Evolutionary conservation across 345 rosid genomes (phyloP).

Genomic region (Eucalyptus regnans): DNA sequence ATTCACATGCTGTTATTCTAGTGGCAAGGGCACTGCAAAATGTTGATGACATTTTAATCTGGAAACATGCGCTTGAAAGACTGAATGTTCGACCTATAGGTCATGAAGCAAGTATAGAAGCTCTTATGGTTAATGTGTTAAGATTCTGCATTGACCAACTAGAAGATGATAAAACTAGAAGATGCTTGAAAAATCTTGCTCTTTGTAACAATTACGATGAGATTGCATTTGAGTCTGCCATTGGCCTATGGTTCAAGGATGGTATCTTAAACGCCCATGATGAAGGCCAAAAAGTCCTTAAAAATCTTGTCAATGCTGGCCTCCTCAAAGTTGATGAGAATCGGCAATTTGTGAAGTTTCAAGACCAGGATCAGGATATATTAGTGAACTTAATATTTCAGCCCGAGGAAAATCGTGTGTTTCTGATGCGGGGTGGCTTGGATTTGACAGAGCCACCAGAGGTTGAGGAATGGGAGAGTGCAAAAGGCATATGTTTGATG

Average conservation of each 20-base stretch:
- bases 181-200: background rate
- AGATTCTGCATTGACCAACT: background rate
- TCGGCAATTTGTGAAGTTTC: background rate
- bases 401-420: background rate
- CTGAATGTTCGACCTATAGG: background rate
- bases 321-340: background rate
- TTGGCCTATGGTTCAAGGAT: background rate
- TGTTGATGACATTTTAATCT: background rate
- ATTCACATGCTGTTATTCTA: background rate
- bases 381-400: background rate
- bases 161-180: background rate
- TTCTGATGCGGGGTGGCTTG: background rate
- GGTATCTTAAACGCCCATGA: background rate
- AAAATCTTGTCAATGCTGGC: background rate
- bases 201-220: background rate
- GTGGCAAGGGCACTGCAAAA: background rate
- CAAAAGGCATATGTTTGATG: conserved; percentile 2
- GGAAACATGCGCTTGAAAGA: background rate
- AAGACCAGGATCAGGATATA: background rate
- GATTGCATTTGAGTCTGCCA: background rate
- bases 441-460: background rate
- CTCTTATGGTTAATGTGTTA: background rate
- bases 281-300: background rate
- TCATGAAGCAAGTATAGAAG: background rate
- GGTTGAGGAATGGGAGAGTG: conserved; percentile 3